Conservation (phyloP, 345 rosid genomes). For the Adansonia digitata region DNA sequence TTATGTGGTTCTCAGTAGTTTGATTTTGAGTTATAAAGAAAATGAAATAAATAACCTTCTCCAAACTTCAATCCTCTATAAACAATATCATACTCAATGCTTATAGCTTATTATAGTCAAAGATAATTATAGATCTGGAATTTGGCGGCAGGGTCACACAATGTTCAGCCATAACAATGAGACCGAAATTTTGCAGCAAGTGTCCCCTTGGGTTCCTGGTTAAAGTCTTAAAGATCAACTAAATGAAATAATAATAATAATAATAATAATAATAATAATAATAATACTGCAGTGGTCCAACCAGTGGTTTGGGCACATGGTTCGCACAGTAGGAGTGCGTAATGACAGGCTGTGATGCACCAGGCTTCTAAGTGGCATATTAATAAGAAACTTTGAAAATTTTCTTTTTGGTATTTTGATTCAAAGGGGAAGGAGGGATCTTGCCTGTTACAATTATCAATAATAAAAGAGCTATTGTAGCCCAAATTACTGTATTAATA, state of each 20-base stretch:
- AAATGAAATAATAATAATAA: too few species aligned
- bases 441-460: too few species aligned
- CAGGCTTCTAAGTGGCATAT: background rate
- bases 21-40: too few species aligned
- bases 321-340: background rate
- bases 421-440: slow-evolving; percentile 1
- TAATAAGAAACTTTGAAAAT: background rate
- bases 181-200: background rate
- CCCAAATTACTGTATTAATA: background rate
- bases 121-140: background rate
- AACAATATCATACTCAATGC: too few species aligned
- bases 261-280: too few species aligned
- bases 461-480: too few species aligned
- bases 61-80: too few species aligned
- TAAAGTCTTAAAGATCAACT: too few species aligned
- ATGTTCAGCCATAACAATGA: background rate
- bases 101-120: too few species aligned
- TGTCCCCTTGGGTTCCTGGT: background rate
- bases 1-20: too few species aligned
- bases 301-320: background rate
- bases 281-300: too few species aligned
- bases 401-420: background rate
- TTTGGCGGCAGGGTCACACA: background rate
- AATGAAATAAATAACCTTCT: too few species aligned
- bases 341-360: slow-evolving; percentile 1